phyloP scores from a whole-genome alignment of 2,329 filamentous ascomycete species.

The Colletotrichum scovillei region DNA sequence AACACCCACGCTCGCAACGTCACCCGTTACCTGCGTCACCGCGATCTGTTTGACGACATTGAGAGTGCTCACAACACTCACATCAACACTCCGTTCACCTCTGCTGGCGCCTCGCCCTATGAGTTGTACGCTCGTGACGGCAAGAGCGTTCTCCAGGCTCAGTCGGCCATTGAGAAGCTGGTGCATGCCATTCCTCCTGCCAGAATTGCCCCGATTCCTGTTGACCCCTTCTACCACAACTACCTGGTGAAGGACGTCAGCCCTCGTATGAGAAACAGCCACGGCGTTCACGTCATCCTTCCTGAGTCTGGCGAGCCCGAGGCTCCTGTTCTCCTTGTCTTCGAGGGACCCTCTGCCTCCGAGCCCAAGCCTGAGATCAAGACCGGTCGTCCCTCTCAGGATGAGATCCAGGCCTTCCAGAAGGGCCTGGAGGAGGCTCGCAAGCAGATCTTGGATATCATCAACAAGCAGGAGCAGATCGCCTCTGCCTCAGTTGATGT shows the following conservation, averaged over 20 bases:
- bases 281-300: constrained; percentile 79
- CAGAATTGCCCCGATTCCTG: constrained; percentile 72
- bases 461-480: constrained; percentile 69
- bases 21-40: constrained; percentile 87
- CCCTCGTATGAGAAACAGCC: constrained; percentile 72
- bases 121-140: constrained; percentile 88
- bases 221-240: constrained; percentile 84
- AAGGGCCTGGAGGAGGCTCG: constrained; percentile 66
- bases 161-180: constrained; percentile 79
- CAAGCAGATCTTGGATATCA: constrained; percentile 66
- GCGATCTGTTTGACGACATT: constrained; percentile 83
- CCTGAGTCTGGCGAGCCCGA: constrained; percentile 71
- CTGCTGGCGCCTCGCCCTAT: constrained; percentile 81
- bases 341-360: constrained; percentile 67
- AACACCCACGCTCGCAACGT: constrained; percentile 85
- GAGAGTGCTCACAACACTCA: constrained; percentile 85
- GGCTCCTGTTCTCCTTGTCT: constrained; percentile 77
- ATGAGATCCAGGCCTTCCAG: constrained; percentile 65
- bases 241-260: constrained; percentile 75
- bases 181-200: constrained; percentile 80
- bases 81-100: constrained; percentile 81
- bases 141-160: constrained; percentile 83
- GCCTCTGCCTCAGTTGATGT: constrained; percentile 65
- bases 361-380: constrained; percentile 37
- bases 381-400: constrained; percentile 41